A percentile compares a stretch with the other conserved stretches of the same genome.
Evolutionary conservation across 2,329 filamentous ascomycete species (phyloP).

Genomic region (Aureobasidium melanogenum): DNA sequence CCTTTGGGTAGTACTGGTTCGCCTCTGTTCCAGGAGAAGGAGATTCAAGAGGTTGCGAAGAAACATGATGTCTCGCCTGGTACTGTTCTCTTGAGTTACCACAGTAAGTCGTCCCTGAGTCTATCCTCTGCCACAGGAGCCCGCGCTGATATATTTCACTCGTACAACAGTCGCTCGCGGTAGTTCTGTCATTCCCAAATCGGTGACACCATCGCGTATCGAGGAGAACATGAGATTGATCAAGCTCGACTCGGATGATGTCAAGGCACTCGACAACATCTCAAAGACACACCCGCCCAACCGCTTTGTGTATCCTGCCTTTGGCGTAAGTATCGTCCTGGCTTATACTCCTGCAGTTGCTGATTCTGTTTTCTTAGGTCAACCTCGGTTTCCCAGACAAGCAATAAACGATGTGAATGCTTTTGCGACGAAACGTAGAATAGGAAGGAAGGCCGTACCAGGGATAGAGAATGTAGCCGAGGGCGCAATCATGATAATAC

Average conservation of each 20-base stretch:
- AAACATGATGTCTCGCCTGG: slow-evolving; percentile 41
- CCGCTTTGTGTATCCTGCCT: slow-evolving; percentile 41
- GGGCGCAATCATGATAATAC: neutral
- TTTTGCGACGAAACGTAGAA: neutral
- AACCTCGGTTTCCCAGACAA: slow-evolving; percentile 43
- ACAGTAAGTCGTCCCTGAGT: slow-evolving; percentile 43
- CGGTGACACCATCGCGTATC: slow-evolving; percentile 59
- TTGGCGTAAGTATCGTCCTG: slow-evolving; percentile 28
- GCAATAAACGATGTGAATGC: slow-evolving; percentile 17
- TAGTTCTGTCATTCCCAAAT: slow-evolving; percentile 65
- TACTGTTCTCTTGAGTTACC: slow-evolving; percentile 61
- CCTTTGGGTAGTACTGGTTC: slow-evolving; percentile 41
- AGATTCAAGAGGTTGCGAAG: slow-evolving; percentile 39
- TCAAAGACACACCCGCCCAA: slow-evolving; percentile 39
- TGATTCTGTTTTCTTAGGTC: slow-evolving; percentile 20
- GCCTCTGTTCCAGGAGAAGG: slow-evolving; percentile 40
- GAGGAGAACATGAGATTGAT: slow-evolving; percentile 61
- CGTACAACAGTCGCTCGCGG: slow-evolving; percentile 51
- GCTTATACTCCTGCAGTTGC: slow-evolving; percentile 9
- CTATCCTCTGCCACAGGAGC: neutral
- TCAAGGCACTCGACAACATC: slow-evolving; percentile 41
- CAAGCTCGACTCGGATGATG: slow-evolving; percentile 55
- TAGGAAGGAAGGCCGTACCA: neutral
- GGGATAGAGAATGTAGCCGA: neutral
- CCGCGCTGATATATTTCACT: neutral